Conservation (phyloP, 2,329 filamentous ascomycete species). For the Paecilomyces niveus region DNA sequence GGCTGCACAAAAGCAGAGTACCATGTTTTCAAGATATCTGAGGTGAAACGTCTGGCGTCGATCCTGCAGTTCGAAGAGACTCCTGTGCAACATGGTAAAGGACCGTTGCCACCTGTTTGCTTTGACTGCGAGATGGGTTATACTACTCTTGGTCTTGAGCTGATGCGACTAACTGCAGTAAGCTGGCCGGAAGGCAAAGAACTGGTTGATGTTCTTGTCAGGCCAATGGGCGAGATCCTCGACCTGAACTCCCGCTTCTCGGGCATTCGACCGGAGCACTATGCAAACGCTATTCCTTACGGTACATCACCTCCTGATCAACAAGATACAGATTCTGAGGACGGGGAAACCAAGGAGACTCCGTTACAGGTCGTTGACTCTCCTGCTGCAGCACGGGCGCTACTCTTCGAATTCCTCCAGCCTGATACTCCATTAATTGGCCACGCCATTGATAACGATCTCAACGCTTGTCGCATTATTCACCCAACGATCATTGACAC, state of each 20-base stretch:
- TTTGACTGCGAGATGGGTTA: constrained; percentile 99
- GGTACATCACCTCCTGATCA: constrained; percentile 18
- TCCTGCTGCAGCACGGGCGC: constrained; percentile 63
- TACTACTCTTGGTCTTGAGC: constrained; percentile 78
- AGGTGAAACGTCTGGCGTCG: constrained; percentile 67
- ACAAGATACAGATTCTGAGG: constrained; percentile 15
- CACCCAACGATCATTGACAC: constrained; percentile 85
- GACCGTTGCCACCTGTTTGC: constrained; percentile 49
- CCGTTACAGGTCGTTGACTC: constrained; percentile 67
- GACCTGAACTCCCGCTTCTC: constrained; percentile 92
- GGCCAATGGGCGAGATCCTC: constrained; percentile 73
- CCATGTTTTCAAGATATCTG: constrained; percentile 83
- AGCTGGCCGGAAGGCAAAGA: constrained; percentile 73
- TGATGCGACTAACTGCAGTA: constrained; percentile 82
- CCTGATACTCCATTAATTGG: constrained; percentile 79
- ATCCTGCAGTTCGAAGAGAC: constrained; percentile 76
- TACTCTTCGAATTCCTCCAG: constrained; percentile 69
- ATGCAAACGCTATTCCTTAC: constrained; percentile 59
- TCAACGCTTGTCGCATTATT: constrained; percentile 76
- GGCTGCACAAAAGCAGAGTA: constrained; percentile 66
- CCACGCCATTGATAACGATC: constrained; percentile 90
- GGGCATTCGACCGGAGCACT: constrained; percentile 73
- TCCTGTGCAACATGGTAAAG: constrained; percentile 40
- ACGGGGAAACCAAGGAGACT: constrained; percentile 18
- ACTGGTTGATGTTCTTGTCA: constrained; percentile 77